Percentiles rank a stretch among this genome's conserved stretches.
These are phyloP conservation scores for Plasmodium coatneyi DNA, from an alignment of 169 alveolate genomes.

Conservation along the genomic window DNA sequence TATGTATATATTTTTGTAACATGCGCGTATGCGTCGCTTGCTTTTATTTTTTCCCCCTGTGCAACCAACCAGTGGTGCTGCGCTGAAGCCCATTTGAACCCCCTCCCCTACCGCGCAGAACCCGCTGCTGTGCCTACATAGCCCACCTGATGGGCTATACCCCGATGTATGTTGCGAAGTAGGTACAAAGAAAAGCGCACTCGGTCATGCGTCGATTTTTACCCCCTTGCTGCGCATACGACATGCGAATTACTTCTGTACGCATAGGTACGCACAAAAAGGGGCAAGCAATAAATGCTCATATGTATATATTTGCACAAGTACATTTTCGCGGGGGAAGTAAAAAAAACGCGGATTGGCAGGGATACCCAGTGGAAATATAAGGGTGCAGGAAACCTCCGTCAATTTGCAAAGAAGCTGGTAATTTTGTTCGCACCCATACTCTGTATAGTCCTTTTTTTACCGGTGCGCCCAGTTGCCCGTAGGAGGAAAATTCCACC, in stretches of 20 bases:
- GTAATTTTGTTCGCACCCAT: neutral
- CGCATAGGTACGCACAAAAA: neutral
- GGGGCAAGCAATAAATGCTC: neutral
- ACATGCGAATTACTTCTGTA: too few relatives aligned
- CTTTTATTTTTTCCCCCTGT: neutral
- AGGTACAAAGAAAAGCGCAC: neutral
- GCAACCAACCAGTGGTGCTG: neutral
- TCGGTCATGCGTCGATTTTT: neutral
- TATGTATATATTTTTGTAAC: neutral
- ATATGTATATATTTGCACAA: neutral
- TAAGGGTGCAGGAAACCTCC: neutral
- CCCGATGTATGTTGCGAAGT: neutral
- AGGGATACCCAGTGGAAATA: neutral
- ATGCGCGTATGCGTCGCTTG: neutral
- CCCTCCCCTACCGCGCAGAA: neutral
- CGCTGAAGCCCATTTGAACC: neutral
- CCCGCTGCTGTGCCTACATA: neutral
- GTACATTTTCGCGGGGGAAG: neutral
- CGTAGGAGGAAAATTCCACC: neutral
- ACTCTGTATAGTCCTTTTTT: neutral
- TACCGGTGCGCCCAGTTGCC: neutral
- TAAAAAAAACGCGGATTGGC: too few relatives aligned
- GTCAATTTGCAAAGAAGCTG: neutral
- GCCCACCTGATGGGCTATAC: neutral
- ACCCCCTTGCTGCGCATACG: neutral